Evolutionary conservation across 2,329 filamentous ascomycete species (phyloP).

Genomic region (Exophiala sideris): DNA sequence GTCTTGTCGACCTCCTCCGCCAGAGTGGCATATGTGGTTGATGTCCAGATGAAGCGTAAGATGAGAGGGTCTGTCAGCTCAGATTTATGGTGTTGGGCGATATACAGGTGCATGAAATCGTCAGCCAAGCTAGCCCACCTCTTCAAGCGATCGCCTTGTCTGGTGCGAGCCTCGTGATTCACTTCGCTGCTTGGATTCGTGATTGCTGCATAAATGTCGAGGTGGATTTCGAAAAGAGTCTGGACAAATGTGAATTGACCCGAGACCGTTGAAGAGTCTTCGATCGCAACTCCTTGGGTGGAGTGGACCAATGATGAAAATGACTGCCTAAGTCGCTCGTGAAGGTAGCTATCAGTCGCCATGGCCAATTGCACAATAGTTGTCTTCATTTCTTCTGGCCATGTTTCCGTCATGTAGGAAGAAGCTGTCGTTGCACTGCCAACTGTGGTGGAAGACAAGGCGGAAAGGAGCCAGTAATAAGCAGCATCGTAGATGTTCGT

Average conservation of each 20-base stretch:
- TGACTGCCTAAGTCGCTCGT: conserved; percentile 38
- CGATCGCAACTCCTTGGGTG: not conserved
- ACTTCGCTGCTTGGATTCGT: conserved; percentile 59
- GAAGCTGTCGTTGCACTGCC: conserved; percentile 33
- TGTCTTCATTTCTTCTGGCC: conserved; percentile 56
- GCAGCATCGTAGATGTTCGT: conserved; percentile 51
- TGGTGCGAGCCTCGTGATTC: conserved; percentile 47
- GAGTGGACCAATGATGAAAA: conserved; percentile 20
- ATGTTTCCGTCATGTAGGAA: conserved; percentile 53
- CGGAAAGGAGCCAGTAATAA: conserved; percentile 52
- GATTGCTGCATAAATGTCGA: conserved; percentile 63
- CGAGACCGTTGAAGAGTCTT: conserved; percentile 5
- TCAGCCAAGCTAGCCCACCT: conserved; percentile 60
- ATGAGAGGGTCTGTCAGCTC: conserved; percentile 43
- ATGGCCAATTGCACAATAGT: conserved; percentile 53
- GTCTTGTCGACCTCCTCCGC: conserved; percentile 55
- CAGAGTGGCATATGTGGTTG: conserved; percentile 59
- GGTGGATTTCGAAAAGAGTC: conserved; percentile 63
- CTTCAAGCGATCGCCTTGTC: conserved; percentile 57
- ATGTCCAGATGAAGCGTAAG: conserved; percentile 65
- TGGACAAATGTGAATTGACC: conserved; percentile 40
- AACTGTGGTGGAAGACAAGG: conserved; percentile 36
- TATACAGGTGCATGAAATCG: conserved; percentile 48
- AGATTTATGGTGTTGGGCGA: conserved; percentile 28
- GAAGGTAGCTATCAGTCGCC: conserved; percentile 54